These are phyloP conservation scores for Penicillium lividum DNA, from an alignment of 495 filamentous ascomycete species.

Conservation along the genomic window DNA sequence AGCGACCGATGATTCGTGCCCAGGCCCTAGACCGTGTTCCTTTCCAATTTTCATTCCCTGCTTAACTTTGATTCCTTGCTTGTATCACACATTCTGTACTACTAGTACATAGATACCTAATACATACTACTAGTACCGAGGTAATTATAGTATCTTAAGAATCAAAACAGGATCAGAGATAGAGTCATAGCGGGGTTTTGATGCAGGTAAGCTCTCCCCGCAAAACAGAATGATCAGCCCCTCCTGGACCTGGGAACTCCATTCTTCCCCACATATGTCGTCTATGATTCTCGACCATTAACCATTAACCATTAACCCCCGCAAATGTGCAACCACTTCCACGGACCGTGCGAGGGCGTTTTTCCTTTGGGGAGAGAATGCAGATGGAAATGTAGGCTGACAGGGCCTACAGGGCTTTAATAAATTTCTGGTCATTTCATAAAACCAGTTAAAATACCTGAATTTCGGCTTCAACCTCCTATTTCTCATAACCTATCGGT, in stretches of 20 bases:
- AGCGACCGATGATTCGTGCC: constrained; percentile 20
- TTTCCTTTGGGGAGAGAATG: neutral
- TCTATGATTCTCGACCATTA: neutral
- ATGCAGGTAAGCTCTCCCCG: constrained; percentile 19
- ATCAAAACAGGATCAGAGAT: neutral
- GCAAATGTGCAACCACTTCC: constrained; percentile 15
- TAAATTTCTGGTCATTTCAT: constrained; percentile 11
- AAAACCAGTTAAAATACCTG: constrained; percentile 17
- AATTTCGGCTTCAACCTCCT: constrained; percentile 14
- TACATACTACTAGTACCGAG: too few species aligned
- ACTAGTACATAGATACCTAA: neutral
- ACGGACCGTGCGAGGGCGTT: constrained; percentile 15
- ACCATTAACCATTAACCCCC: constrained; percentile 1
- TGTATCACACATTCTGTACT: constrained; percentile 1
- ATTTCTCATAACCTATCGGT: neutral
- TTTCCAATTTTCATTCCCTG: neutral
- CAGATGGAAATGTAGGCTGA: constrained; percentile 15
- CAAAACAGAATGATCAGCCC: constrained; percentile 16
- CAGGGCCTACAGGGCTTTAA: constrained; percentile 22
- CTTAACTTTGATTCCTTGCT: neutral
- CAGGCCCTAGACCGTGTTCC: neutral
- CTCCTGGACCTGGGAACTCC: neutral
- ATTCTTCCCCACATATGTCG: constrained; percentile 1
- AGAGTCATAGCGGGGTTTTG: constrained; percentile 3
- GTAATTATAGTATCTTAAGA: too few species aligned